Percentiles rank a stretch among this genome's conserved stretches.
phyloP scores from a whole-genome alignment of 176 grass and related monocot species.

The Sorghum bicolor region Sorghum_bicolor_NCBIv3 NC_012871.2:13499501-13500000 shows the following conservation, averaged over 20 bases:
- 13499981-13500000: neutral
- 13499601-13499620: neutral
- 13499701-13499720: neutral
- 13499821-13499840: neutral
- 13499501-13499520: slow-evolving; percentile 83
- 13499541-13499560: slow-evolving; percentile 24
- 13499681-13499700: neutral
- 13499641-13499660: neutral
- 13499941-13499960: neutral
- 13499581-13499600: neutral
- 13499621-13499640: neutral
- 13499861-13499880: neutral
- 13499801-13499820: neutral
- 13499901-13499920: neutral
- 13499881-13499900: neutral
- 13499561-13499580: neutral
- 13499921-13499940: neutral
- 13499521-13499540: neutral
- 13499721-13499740: neutral
- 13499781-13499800: neutral
- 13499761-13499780: neutral
- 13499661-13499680: neutral
- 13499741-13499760: neutral
- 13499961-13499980: neutral
- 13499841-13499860: neutral